Evolutionary conservation across 164 flowering plant species (phyloP), one percentile per base, ranked within the genome.

Genomic region (Buxus sempervirens): DNA sequence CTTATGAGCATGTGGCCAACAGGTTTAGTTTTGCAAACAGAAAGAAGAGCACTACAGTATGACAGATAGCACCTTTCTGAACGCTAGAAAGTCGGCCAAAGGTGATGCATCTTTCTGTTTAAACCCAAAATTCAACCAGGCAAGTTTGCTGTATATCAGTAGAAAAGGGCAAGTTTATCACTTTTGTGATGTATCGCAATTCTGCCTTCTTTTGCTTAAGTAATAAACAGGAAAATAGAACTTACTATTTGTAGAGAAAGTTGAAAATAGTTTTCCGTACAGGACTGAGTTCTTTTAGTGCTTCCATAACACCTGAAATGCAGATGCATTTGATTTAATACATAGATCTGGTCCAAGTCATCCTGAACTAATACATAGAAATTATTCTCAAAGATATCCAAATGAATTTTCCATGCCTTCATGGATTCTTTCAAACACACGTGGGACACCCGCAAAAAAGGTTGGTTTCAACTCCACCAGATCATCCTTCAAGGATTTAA

Each of bases 401-500:
- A 45, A 64, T 68, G 53, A n/a, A 58, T 23, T 63, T 54, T 57
- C 45, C 82, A 6, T 85, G 70, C 99, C 91, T 88, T 90, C 98
- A 64, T 88, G 82, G n/a, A 95, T 81, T 76, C 83, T 82, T 65
- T 95, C 99, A 41, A 85, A 89, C 14, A 95, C 99, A 68, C 94
- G 79, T 27, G 99, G 99, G 9, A 95, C 99, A 26, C 95, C 99
- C 62, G 97, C 96, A 59, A 95, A 79, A 62, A 87, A 77, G 28
- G 99, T 95, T 53, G 99, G 99, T 80, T 85, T 92, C 81, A 95
- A 73, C 81, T 92, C 99, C 87, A 80, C 28, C 51, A 95, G 61
- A 74, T 95, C 99, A 45, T 95, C 99, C 61, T 70, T 82, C 69
- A 95, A 58, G 38, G 84, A 93, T 67, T 86, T 80, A 54, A 95